phyloP scores from a whole-genome alignment of 2,329 filamentous ascomycete species.

The Aureobasidium sp. region DNA sequence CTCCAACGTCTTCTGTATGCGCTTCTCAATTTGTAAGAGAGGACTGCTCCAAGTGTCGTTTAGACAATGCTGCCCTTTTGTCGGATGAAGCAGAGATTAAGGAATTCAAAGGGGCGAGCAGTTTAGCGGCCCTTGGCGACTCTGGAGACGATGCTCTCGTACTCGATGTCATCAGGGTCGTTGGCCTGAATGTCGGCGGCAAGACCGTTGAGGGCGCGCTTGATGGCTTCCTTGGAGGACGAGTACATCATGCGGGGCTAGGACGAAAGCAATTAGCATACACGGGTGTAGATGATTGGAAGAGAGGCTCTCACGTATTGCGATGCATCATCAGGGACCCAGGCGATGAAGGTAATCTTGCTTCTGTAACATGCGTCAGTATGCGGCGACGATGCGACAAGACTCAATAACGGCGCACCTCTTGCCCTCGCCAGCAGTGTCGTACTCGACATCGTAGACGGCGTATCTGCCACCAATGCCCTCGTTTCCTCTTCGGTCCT shows the following conservation, averaged over 20 bases:
- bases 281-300: not conserved
- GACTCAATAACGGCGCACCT: constrained; percentile 31
- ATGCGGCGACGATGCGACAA: not conserved
- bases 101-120: not conserved
- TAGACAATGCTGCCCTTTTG: not conserved
- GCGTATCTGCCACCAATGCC: constrained; percentile 67
- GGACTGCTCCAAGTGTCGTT: not conserved
- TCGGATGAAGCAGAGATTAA: not conserved
- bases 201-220: constrained; percentile 69
- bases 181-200: constrained; percentile 76
- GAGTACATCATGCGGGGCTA: constrained; percentile 82
- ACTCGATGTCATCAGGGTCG: constrained; percentile 75
- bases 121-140: constrained; percentile 42
- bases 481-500: constrained; percentile 56
- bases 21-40: constrained; percentile 5
- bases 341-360: constrained; percentile 74
- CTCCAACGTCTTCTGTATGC: constrained; percentile 10
- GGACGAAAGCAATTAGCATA: constrained; percentile 13
- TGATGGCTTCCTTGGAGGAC: constrained; percentile 79
- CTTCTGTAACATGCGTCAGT: constrained; percentile 35
- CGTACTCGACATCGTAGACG: constrained; percentile 79
- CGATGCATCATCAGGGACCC: constrained; percentile 74
- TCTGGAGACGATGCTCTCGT: constrained; percentile 56
- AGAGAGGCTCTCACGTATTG: constrained; percentile 56
- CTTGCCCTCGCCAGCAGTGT: constrained; percentile 64